Conservation (phyloP, 2,329 filamentous ascomycete genomes). For the Simplicillium sp. region DNA sequence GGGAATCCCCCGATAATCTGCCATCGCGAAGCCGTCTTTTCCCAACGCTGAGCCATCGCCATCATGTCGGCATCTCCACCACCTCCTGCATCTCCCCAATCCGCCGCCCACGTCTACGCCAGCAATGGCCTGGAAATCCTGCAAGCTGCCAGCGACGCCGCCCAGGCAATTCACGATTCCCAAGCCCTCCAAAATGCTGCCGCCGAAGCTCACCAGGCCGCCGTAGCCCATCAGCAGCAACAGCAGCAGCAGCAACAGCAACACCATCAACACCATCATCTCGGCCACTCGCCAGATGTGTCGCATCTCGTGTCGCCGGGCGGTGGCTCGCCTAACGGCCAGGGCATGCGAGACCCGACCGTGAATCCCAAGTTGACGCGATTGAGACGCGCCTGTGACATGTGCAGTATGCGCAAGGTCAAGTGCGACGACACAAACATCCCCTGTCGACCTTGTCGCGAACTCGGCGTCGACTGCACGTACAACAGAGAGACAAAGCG, state of each 20-base stretch:
- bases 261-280: conserved; percentile 2
- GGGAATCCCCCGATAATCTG: conserved; percentile 34
- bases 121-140: conserved; percentile 36
- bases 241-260: conserved; percentile 11
- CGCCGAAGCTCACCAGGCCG: conserved; percentile 22
- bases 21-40: conserved; percentile 20
- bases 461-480: conserved; percentile 49
- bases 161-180: conserved; percentile 27
- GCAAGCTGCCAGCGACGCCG: conserved; percentile 34
- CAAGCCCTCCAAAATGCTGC: conserved; percentile 29
- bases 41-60: conserved; percentile 6
- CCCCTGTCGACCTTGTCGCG: conserved; percentile 47
- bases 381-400: conserved; percentile 48
- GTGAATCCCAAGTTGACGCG: conserved; percentile 44
- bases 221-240: conserved; percentile 13
- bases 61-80: conserved; percentile 17
- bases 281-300: conserved; percentile 8
- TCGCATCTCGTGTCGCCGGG: conserved; percentile 13
- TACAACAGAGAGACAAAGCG: conserved; percentile 48
- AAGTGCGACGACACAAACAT: conserved; percentile 49
- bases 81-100: conserved; percentile 12
- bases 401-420: conserved; percentile 53
- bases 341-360: conserved; percentile 25
- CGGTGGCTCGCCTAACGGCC: neutral
- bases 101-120: conserved; percentile 31